phyloP scores from a whole-genome alignment of 805 yeast species.

The Candida rishiriensis region DNA sequence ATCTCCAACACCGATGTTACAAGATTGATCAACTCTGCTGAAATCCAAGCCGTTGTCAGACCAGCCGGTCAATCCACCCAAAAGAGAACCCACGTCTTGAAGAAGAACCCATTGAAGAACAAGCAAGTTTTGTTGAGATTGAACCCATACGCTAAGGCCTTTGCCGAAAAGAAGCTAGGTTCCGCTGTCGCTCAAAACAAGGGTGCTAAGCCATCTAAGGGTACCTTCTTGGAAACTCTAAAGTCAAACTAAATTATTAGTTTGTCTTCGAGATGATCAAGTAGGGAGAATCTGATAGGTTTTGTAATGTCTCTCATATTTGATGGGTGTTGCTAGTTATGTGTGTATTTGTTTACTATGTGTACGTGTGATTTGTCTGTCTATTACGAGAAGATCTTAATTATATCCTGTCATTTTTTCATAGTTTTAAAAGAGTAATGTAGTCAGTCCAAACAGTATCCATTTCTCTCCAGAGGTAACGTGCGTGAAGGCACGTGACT shows the following conservation, averaged over 20 bases:
- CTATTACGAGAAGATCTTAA: too few relatives aligned
- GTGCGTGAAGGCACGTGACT: too few relatives aligned
- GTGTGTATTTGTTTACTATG: too few relatives aligned
- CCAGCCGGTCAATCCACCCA: slow-evolving; percentile 93
- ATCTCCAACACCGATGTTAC: slow-evolving; percentile 93
- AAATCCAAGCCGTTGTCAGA: slow-evolving; percentile 95
- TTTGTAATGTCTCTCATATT: too few relatives aligned
- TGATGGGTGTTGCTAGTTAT: too few relatives aligned
- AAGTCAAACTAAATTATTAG: slow-evolving; percentile 46
- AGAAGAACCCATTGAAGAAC: slow-evolving; percentile 99
- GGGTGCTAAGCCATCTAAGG: slow-evolving; percentile 64
- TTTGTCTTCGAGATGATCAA: too few relatives aligned
- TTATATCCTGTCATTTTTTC: too few relatives aligned
- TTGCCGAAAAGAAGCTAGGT: slow-evolving; percentile 86
- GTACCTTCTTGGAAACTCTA: slow-evolving; percentile 63
- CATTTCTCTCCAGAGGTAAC: too few relatives aligned
- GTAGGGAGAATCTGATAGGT: too few relatives aligned
- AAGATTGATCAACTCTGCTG: slow-evolving; percentile 98
- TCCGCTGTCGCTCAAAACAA: slow-evolving; percentile 67
- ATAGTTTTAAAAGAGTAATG: too few relatives aligned
- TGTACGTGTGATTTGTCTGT: too few relatives aligned
- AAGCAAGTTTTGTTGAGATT: slow-evolving; percentile 95
- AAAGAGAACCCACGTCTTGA: slow-evolving; percentile 91
- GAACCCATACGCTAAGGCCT: slow-evolving; percentile 99
- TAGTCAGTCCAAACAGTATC: too few relatives aligned